Evolutionary conservation across 164 flowering plant species (phyloP).

Genomic region (Saururus chinensis): DNA sequence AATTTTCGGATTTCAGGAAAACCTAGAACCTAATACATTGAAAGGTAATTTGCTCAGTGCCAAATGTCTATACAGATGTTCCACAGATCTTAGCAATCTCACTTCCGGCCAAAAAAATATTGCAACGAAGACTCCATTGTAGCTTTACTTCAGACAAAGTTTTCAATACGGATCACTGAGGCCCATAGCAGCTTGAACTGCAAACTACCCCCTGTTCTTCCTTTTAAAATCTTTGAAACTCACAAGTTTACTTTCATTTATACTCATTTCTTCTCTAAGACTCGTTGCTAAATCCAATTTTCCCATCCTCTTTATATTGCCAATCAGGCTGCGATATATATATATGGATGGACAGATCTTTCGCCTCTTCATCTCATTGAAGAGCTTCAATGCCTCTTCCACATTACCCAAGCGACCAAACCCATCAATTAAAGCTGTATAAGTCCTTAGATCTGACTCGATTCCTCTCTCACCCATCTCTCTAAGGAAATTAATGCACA

Average conservation of each 20-base stretch:
- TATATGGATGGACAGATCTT: constrained; percentile 52
- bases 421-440: constrained; percentile 67
- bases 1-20: too few species aligned
- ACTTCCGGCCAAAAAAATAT: too few species aligned
- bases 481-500: constrained; percentile 30
- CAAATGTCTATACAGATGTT: too few species aligned
- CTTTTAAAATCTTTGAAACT: constrained; percentile 53
- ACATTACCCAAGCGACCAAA: constrained; percentile 67
- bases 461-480: constrained; percentile 59
- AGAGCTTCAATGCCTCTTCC: constrained; percentile 48
- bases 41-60: too few species aligned
- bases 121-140: too few species aligned
- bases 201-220: constrained; percentile 22
- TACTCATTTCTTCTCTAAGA: constrained; percentile 52
- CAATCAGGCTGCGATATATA: constrained; percentile 47
- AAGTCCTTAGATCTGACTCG: constrained; percentile 75
- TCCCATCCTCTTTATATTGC: constrained; percentile 50
- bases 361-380: constrained; percentile 56
- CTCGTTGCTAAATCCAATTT: constrained; percentile 44
- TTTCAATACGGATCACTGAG: too few species aligned
- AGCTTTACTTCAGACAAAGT: too few species aligned
- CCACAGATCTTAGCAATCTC: too few species aligned
- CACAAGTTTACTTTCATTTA: constrained; percentile 28
- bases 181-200: too few species aligned
- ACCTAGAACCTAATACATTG: too few species aligned